Evolutionary conservation across 1,139 yeast species (phyloP).

Genomic region (Pichia terricola): DNA sequence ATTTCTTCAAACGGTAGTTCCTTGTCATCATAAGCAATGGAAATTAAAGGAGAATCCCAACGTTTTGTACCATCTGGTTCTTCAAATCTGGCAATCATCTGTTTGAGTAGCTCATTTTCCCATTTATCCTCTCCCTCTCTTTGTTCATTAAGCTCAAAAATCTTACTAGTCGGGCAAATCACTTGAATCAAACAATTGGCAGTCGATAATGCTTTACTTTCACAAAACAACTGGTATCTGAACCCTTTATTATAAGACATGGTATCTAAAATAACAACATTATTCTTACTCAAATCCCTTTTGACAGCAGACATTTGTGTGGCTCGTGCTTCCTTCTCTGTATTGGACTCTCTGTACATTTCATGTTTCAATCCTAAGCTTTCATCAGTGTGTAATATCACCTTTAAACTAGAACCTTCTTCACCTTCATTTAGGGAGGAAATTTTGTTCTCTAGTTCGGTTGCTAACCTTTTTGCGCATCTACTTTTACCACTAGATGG

Average conservation of each 20-base stretch:
- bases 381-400: slow-evolving; percentile 71
- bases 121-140: slow-evolving; percentile 34
- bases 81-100: slow-evolving; percentile 76
- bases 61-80: slow-evolving; percentile 82
- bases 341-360: slow-evolving; percentile 55
- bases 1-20: slow-evolving; percentile 56
- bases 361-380: slow-evolving; percentile 61
- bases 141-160: slow-evolving; percentile 53
- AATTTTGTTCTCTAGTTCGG: slow-evolving; percentile 40
- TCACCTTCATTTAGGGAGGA: slow-evolving; percentile 28
- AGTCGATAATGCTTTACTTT: slow-evolving; percentile 76
- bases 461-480: slow-evolving; percentile 50
- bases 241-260: slow-evolving; percentile 91
- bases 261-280: slow-evolving; percentile 76
- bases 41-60: slow-evolving; percentile 92
- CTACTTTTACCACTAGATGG: slow-evolving; percentile 83
- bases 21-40: slow-evolving; percentile 47
- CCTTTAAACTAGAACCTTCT: slow-evolving; percentile 46
- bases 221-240: slow-evolving; percentile 88
- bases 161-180: slow-evolving; percentile 52
- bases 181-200: slow-evolving; percentile 79
- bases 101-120: slow-evolving; percentile 60
- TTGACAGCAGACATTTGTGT: slow-evolving; percentile 83
- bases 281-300: slow-evolving; percentile 58
- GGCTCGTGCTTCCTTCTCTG: slow-evolving; percentile 78